These are phyloP conservation scores for Castanea crenata DNA, from an alignment of 306 rosid species.

Conservation along the genomic window DNA sequence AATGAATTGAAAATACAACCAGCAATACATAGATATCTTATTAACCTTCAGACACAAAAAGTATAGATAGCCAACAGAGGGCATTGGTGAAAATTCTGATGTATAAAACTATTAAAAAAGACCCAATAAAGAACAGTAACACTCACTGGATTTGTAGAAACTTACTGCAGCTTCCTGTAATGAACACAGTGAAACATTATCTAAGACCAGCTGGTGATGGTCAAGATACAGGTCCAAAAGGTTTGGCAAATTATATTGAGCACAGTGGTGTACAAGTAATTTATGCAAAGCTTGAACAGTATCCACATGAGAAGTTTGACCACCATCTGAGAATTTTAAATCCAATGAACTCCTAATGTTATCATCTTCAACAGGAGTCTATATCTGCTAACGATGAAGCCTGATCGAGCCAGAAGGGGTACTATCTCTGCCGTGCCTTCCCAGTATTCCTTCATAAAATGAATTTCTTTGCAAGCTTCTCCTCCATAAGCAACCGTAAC, in stretches of 20 bases:
- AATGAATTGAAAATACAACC: not conserved
- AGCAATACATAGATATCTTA: not conserved
- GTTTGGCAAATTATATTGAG: constrained; percentile 67
- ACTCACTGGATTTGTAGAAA: constrained; percentile 35
- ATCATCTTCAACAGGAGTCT: constrained; percentile 37
- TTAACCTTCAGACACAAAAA: constrained; percentile 17
- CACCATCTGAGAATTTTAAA: constrained; percentile 23
- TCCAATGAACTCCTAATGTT: constrained; percentile 39
- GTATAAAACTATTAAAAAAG: constrained; percentile 24
- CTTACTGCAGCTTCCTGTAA: constrained; percentile 85
- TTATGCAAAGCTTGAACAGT: constrained; percentile 66
- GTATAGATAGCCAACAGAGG: constrained; percentile 22
- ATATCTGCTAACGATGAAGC: constrained; percentile 52
- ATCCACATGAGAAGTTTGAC: constrained; percentile 28
- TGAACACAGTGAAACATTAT: constrained; percentile 59
- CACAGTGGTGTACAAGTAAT: constrained; percentile 69
- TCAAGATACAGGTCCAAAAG: constrained; percentile 92
- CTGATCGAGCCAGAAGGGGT: constrained; percentile 73
- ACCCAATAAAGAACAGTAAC: constrained; percentile 23
- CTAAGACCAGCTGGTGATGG: constrained; percentile 53
- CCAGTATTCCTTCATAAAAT: constrained; percentile 86
- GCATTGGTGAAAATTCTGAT: constrained; percentile 16
- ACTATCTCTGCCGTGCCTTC: constrained; percentile 75
- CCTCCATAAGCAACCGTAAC: constrained; percentile 75
- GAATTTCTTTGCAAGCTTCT: constrained; percentile 70